Percentiles rank a stretch among this genome's conserved stretches.
Evolutionary conservation across 495 filamentous ascomycete species (phyloP).

Genomic region (Penicillium cataractarum): DNA sequence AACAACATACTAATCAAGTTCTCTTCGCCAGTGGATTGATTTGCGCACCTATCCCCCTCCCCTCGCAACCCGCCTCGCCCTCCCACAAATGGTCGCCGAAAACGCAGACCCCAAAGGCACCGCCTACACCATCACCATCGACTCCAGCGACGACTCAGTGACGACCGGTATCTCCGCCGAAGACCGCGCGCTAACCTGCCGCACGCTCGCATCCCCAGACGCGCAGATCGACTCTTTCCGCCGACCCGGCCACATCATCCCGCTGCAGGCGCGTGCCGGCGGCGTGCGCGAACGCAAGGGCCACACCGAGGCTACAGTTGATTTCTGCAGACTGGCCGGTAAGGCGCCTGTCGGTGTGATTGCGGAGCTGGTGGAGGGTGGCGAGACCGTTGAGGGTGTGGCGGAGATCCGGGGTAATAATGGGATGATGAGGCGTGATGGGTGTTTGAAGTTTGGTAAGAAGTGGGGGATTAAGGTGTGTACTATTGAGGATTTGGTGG

Average conservation of each 20-base stretch:
- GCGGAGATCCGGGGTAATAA: constrained; percentile 60
- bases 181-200: constrained; percentile 82
- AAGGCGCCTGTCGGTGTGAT: constrained; percentile 79
- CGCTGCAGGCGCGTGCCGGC: constrained; percentile 76
- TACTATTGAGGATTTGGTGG: constrained; percentile 89
- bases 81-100: constrained; percentile 86
- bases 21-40: constrained; percentile 74
- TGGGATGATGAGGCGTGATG: constrained; percentile 92
- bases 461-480: constrained; percentile 90
- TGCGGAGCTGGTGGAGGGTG: constrained; percentile 83
- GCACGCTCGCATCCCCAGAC: constrained; percentile 70
- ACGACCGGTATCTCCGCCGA: constrained; percentile 90
- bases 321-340: constrained; percentile 81
- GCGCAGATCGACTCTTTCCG: constrained; percentile 66
- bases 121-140: constrained; percentile 87
- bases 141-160: constrained; percentile 69
- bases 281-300: constrained; percentile 79
- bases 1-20: no score
- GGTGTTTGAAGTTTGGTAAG: constrained; percentile 83
- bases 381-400: constrained; percentile 63
- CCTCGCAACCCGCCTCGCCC: constrained; percentile 65
- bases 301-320: constrained; percentile 91
- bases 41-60: constrained; percentile 80
- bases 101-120: constrained; percentile 87
- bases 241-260: constrained; percentile 88